These are phyloP conservation scores for Fraxinus xanthoxyloides DNA, from an alignment of 305 asterid species.

Conservation along the genomic window DNA sequence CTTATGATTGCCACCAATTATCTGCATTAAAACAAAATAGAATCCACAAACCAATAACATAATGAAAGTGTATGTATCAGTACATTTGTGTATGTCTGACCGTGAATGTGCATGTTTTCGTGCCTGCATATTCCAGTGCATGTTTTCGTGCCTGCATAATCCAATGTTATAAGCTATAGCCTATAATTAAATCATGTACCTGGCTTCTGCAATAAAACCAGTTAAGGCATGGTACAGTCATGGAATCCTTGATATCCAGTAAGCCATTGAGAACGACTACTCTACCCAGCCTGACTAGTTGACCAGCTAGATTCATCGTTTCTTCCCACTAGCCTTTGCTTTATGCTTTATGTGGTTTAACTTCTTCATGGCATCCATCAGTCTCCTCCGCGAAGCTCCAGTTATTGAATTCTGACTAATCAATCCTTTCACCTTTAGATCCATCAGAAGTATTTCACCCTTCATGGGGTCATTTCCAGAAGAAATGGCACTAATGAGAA, in stretches of 20 bases:
- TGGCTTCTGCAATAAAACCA: not conserved
- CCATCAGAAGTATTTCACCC: constrained; percentile 54
- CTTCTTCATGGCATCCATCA: constrained; percentile 43
- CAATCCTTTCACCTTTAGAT: constrained; percentile 66
- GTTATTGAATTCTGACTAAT: constrained; percentile 26
- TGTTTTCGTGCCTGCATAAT: not conserved
- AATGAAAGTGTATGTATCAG: not conserved
- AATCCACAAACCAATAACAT: not conserved
- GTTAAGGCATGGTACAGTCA: constrained; percentile 2
- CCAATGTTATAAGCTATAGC: not conserved
- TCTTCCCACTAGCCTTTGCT: constrained; percentile 28
- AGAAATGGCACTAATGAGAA: constrained; percentile 44
- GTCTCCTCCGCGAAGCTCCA: constrained; percentile 38
- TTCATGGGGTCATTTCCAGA: constrained; percentile 41
- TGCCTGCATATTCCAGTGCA: no score
- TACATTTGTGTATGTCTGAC: not conserved
- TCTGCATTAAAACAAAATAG: not conserved
- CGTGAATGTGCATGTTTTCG: no score
- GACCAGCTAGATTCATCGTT: not conserved
- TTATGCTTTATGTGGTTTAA: constrained; percentile 46
- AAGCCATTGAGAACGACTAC: not conserved
- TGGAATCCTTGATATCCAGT: constrained; percentile 18
- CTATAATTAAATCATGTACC: not conserved
- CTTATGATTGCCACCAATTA: not conserved
- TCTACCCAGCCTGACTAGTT: constrained; percentile 4